Percentiles rank a stretch among this genome's conserved stretches.
Conservation (phyloP, 345 rosid species). For the Aurinia saxatilis region DNA sequence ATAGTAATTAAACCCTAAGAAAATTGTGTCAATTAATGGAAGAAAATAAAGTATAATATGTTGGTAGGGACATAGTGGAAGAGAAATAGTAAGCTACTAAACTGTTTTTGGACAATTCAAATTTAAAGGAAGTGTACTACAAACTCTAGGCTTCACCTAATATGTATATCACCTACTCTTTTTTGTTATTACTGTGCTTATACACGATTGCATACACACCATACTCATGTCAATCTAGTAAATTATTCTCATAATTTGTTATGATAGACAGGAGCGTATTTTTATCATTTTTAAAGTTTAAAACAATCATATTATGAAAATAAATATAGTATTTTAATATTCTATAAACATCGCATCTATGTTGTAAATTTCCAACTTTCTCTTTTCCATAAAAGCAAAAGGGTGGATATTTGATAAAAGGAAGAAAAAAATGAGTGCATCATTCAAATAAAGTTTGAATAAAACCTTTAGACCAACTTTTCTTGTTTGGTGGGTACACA, state of each 20-base stretch:
- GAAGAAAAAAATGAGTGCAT: slow-evolving; percentile 18
- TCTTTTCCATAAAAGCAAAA: slow-evolving; percentile 28
- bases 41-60: background rate
- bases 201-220: slow-evolving; percentile 10
- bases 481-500: slow-evolving; percentile 31
- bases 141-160: slow-evolving; percentile 35
- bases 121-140: slow-evolving; percentile 26
- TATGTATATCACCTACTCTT: slow-evolving; percentile 23
- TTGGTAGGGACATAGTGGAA: slow-evolving; percentile 28
- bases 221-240: background rate
- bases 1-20: background rate
- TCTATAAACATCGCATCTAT: background rate
- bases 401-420: slow-evolving; percentile 13
- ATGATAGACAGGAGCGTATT: slow-evolving; percentile 23
- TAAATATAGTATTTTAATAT: background rate
- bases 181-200: slow-evolving; percentile 2
- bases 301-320: slow-evolving; percentile 4
- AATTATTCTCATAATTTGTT: slow-evolving; percentile 21
- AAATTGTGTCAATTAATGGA: background rate
- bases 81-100: slow-evolving; percentile 24
- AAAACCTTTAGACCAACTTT: slow-evolving; percentile 28
- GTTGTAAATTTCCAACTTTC: slow-evolving; percentile 12
- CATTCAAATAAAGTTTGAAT: slow-evolving; percentile 27
- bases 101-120: slow-evolving; percentile 14
- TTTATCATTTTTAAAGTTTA: background rate